Evolutionary conservation across 331 rosid species (phyloP).

Genomic region (Rhamnella rubrinervis): DNA sequence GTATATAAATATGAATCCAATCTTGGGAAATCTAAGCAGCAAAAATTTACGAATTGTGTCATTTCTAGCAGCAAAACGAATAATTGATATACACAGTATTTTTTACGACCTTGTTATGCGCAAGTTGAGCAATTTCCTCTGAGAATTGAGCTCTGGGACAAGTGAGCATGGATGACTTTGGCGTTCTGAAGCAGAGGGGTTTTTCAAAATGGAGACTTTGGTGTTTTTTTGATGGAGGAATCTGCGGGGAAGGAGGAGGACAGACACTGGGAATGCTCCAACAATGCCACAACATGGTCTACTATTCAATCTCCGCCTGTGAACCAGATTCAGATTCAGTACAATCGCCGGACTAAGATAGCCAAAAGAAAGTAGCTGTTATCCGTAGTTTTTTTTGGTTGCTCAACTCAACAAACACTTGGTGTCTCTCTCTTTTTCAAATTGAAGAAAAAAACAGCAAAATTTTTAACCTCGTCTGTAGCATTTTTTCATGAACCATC

Average conservation of each 20-base stretch:
- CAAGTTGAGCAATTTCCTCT: conserved; percentile 44
- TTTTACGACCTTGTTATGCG: conserved; percentile 60
- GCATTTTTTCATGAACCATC: too few species aligned
- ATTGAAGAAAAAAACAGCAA: too few species aligned
- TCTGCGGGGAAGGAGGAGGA: conserved; percentile 17
- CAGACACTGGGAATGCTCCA: conserved; percentile 30
- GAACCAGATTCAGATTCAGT: neutral
- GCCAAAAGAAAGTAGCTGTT: neutral
- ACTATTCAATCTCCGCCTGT: neutral
- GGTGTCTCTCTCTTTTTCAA: too few species aligned
- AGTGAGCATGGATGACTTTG: conserved; percentile 34
- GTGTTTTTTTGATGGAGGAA: conserved; percentile 12
- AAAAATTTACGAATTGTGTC: neutral
- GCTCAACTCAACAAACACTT: too few species aligned
- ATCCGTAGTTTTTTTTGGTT: too few species aligned
- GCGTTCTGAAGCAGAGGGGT: conserved; percentile 11
- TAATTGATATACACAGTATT: conserved; percentile 18
- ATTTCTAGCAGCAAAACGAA: conserved; percentile 2
- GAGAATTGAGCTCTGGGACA: conserved; percentile 36
- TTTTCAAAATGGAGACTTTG: conserved; percentile 17
- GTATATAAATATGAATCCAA: neutral
- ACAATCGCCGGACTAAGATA: neutral
- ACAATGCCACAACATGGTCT: conserved; percentile 35
- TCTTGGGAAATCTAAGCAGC: neutral
- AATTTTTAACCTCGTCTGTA: too few species aligned